Evolutionary conservation across 208 protist species (phyloP).

Genomic region (Acanthamoeba royreba): DNA sequence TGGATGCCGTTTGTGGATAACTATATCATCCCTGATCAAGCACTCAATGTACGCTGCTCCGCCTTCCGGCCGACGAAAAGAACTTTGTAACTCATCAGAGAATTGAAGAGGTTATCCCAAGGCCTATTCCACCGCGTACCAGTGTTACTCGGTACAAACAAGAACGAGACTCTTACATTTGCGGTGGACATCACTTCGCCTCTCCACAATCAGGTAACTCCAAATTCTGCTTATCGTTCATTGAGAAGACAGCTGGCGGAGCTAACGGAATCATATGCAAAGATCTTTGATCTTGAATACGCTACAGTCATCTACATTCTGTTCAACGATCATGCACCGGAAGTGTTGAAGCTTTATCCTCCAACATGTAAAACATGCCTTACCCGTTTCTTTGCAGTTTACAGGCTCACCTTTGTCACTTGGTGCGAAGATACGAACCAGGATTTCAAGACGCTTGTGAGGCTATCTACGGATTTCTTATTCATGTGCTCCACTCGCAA

Average conservation of each 20-base stretch:
- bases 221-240: too few relatives aligned
- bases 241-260: too few relatives aligned
- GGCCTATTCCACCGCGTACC: neutral
- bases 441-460: neutral
- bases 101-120: neutral
- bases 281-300: neutral
- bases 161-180: neutral
- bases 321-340: neutral
- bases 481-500: slow-evolving; percentile 24
- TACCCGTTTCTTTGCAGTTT: neutral
- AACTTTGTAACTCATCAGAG: neutral
- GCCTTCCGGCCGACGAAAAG: neutral
- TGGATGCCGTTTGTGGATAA: slow-evolving; percentile 3
- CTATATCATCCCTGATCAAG: neutral
- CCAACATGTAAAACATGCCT: neutral
- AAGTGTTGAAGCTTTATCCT: neutral
- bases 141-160: neutral
- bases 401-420: neutral
- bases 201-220: neutral
- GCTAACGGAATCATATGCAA: neutral
- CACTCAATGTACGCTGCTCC: neutral
- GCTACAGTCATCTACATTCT: neutral
- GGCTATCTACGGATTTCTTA: neutral
- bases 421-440: neutral
- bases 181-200: neutral